Percentiles rank a stretch among this genome's conserved stretches.
Conservation (phyloP, 345 rosid species). For the Citrus sinensis region DNA sequence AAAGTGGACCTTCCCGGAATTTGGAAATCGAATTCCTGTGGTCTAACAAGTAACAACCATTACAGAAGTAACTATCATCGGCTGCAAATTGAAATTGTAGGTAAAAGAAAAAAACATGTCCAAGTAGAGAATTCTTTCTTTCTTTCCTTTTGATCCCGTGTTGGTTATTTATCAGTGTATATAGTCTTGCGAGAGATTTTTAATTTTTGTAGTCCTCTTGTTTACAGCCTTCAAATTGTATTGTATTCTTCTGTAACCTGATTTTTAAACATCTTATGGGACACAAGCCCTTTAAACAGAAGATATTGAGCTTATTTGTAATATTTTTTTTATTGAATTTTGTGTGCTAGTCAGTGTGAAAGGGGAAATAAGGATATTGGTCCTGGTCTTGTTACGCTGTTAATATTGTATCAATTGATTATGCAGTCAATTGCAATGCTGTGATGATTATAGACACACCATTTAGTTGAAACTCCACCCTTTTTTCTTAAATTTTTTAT, state of each 20-base stretch:
- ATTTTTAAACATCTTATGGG: conserved; percentile 7
- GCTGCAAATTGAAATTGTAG: conserved; percentile 16
- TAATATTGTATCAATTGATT: background rate
- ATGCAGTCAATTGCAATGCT: background rate
- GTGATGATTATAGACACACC: background rate
- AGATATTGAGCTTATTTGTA: conserved; percentile 5
- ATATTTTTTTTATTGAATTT: conserved; percentile 24
- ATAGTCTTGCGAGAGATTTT: conserved; percentile 30
- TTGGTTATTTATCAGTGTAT: conserved; percentile 30
- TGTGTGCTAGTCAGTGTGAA: conserved; percentile 26
- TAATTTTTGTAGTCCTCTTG: conserved; percentile 36
- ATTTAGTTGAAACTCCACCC: background rate
- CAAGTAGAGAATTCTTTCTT: background rate
- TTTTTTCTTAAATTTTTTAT: background rate
- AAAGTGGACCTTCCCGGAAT: conserved; percentile 84
- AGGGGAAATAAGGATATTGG: conserved; percentile 14
- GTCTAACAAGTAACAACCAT: conserved; percentile 63
- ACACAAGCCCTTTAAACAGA: background rate
- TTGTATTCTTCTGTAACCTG: conserved; percentile 44
- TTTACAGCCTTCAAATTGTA: conserved; percentile 18
- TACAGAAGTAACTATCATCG: conserved; percentile 14
- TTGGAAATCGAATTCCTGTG: conserved; percentile 97
- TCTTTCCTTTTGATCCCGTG: background rate
- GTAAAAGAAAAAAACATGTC: background rate
- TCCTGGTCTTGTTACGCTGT: background rate